phyloP scores from a whole-genome alignment of 129 eudicot genomes.

The Heracleum sosnowskyi region DNA sequence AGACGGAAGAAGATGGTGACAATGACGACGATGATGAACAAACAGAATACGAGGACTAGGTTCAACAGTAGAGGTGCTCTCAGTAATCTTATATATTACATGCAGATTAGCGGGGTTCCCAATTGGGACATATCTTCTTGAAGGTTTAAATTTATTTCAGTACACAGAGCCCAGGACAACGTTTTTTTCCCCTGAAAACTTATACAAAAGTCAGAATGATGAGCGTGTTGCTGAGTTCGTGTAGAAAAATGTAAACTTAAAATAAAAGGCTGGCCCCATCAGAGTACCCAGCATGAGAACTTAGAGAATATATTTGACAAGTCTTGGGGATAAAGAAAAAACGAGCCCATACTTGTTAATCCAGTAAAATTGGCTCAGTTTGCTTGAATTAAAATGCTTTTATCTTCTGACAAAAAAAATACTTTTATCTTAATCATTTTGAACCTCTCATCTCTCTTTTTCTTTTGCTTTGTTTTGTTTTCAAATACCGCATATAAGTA shows the following conservation, averaged over 20 bases:
- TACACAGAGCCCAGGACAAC: not conserved
- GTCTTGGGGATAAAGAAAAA: no score
- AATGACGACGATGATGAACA: constrained; percentile 69
- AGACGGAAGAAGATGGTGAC: constrained; percentile 92
- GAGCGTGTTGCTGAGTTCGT: not conserved
- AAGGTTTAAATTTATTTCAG: not conserved
- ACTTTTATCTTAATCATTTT: no score
- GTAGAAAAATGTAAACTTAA: not conserved
- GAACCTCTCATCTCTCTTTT: no score
- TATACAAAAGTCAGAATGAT: no score
- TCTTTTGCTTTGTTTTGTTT: no score
- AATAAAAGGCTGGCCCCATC: not conserved
- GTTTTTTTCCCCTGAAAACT: not conserved
- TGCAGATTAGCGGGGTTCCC: not conserved
- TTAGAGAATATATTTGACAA: not conserved
- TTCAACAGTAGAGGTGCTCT: constrained; percentile 1
- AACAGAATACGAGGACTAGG: constrained; percentile 80
- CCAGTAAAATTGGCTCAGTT: no score
- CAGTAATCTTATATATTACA: not conserved
- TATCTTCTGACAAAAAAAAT: no score
- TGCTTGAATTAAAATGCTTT: no score
- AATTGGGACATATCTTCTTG: not conserved
- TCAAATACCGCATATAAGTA: no score
- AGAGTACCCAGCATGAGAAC: not conserved
- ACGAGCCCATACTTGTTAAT: no score